phyloP scores from a whole-genome alignment of 129 eudicot genomes.

The Artemisia annua region DNA sequence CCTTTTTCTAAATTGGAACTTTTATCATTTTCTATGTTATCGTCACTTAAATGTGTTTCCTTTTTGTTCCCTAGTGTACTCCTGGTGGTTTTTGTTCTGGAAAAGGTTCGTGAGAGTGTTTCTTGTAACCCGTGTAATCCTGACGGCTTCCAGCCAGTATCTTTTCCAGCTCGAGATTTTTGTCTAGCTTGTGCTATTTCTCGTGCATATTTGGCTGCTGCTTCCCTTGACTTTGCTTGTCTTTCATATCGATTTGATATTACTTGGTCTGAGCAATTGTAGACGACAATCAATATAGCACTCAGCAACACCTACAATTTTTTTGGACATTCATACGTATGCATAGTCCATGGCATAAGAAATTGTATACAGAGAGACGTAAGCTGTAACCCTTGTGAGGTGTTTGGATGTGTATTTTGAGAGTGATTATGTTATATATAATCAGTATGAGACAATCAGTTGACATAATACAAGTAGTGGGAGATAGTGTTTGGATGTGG shows the following conservation, averaged over 20 bases:
- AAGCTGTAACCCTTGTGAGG: too few relatives aligned
- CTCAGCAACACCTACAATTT: constrained; percentile 59
- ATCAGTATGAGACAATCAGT: too few relatives aligned
- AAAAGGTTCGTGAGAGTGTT: constrained; percentile 48
- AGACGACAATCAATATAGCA: constrained; percentile 64
- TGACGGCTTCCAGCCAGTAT: constrained; percentile 41
- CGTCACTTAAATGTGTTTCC: constrained; percentile 49
- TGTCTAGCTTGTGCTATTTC: constrained; percentile 86
- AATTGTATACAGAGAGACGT: too few relatives aligned
- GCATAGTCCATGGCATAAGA: too few relatives aligned
- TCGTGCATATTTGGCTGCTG: constrained; percentile 77
- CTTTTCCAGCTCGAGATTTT: constrained; percentile 74
- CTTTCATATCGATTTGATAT: constrained; percentile 71
- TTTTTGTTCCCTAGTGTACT: constrained; percentile 41
- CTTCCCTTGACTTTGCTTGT: constrained; percentile 88
- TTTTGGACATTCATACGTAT: too few relatives aligned
- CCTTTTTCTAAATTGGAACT: constrained; percentile 67
- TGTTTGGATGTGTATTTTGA: too few relatives aligned
- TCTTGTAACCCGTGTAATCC: constrained; percentile 56
- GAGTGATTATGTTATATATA: too few relatives aligned
- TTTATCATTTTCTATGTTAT: constrained; percentile 52
- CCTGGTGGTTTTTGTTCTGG: constrained; percentile 51
- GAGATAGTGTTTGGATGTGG: too few relatives aligned
- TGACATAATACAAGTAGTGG: too few relatives aligned
- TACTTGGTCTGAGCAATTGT: constrained; percentile 95